A percentile compares a stretch with the other conserved stretches of the same genome.
These are phyloP conservation scores for Knufia petricola DNA, from an alignment of 2,329 filamentous ascomycete genomes.

Conservation along the genomic window DNA sequence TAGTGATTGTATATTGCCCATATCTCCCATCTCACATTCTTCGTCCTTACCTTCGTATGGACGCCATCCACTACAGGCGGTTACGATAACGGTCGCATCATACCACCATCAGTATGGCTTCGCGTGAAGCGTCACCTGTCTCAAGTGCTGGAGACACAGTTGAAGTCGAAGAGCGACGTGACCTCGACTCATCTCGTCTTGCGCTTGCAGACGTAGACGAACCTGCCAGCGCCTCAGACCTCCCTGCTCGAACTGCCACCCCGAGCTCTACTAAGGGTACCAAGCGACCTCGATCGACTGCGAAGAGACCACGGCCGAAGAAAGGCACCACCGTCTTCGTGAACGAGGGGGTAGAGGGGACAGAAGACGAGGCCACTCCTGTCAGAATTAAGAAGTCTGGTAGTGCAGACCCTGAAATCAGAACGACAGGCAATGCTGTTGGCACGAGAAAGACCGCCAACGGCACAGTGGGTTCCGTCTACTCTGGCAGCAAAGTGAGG, in stretches of 20 bases:
- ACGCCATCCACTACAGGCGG: background rate
- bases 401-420: constrained; percentile 15
- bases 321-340: constrained; percentile 19
- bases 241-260: constrained; percentile 2
- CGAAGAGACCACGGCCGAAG: constrained; percentile 15
- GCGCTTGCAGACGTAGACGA: constrained; percentile 16
- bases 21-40: background rate
- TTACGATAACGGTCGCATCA: background rate
- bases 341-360: constrained; percentile 20
- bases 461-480: constrained; percentile 56
- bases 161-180: constrained; percentile 17
- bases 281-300: constrained; percentile 3
- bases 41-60: background rate
- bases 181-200: constrained; percentile 16
- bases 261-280: constrained; percentile 7
- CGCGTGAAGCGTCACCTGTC: constrained; percentile 17
- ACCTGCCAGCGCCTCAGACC: constrained; percentile 4
- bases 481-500: constrained; percentile 58
- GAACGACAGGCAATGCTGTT: constrained; percentile 26
- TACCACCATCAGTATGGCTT: constrained; percentile 15
- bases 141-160: constrained; percentile 20
- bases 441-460: constrained; percentile 53
- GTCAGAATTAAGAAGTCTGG: constrained; percentile 19
- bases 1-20: no score
- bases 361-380: constrained; percentile 20